Conservation (phyloP, 805 yeast genomes). For the Candida silvicultrix region DNA sequence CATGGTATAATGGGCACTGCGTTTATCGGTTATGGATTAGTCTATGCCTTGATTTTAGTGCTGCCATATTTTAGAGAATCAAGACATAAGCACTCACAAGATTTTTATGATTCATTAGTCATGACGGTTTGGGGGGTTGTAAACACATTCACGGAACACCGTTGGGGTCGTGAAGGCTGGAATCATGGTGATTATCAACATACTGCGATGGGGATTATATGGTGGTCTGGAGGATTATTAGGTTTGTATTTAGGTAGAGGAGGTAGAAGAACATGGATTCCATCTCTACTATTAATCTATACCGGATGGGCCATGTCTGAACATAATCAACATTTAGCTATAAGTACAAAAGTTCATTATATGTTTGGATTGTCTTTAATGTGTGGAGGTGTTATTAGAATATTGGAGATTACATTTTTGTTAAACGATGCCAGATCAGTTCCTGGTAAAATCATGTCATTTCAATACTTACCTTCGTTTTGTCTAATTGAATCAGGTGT, state of each 20-base stretch:
- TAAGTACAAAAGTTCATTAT: conserved; percentile 83
- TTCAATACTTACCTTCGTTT: conserved; percentile 86
- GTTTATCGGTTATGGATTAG: conserved; percentile 73
- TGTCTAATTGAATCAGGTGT: conserved; percentile 73
- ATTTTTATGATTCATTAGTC: conserved; percentile 72
- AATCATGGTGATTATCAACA: conserved; percentile 91
- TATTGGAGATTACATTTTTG: conserved; percentile 76
- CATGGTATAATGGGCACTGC: conserved; percentile 97
- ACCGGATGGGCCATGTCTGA: conserved; percentile 96
- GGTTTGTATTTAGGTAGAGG: conserved; percentile 74
- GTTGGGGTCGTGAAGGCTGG: conserved; percentile 92
- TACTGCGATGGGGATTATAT: conserved; percentile 91
- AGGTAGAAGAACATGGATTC: conserved; percentile 66
- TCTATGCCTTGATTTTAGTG: conserved; percentile 58
- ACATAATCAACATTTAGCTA: conserved; percentile 68
- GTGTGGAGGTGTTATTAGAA: conserved; percentile 69
- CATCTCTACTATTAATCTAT: conserved; percentile 73
- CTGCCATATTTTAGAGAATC: conserved; percentile 68
- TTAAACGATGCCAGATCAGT: conserved; percentile 50
- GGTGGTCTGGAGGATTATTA: conserved; percentile 92
- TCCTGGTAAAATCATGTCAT: conserved; percentile 47
- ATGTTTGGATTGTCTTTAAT: conserved; percentile 80
- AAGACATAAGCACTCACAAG: conserved; percentile 58
- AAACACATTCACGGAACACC: conserved; percentile 92
- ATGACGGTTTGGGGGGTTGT: conserved; percentile 90